Evolutionary conservation across 1,139 yeast species (phyloP).

Genomic region (Taphrina wiesneri): DNA sequence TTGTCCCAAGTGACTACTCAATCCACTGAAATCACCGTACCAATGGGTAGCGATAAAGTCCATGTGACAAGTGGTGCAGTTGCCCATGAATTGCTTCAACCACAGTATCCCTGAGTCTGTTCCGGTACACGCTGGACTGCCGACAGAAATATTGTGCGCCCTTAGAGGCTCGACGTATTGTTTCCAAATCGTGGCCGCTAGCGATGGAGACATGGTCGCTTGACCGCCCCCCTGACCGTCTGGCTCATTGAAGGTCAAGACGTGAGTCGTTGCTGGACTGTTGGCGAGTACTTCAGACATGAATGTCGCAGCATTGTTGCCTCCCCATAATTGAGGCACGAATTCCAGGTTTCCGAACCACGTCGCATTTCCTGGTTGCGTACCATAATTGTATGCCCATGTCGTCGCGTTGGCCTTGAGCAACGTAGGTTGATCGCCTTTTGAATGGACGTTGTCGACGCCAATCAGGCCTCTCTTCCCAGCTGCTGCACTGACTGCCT

Average conservation of each 20-base stretch:
- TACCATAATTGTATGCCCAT: slow-evolving; percentile 31
- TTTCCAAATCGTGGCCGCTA: slow-evolving; percentile 29
- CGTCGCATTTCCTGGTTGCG: slow-evolving; percentile 17
- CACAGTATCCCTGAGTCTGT: slow-evolving; percentile 27
- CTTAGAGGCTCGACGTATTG: slow-evolving; percentile 23
- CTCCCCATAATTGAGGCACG: slow-evolving; percentile 32
- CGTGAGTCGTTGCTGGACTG: slow-evolving; percentile 6
- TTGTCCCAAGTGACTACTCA: slow-evolving; percentile 21
- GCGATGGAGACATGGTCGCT: slow-evolving; percentile 19
- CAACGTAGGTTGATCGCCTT: slow-evolving; percentile 17
- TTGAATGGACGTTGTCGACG: slow-evolving; percentile 15
- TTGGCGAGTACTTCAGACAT: slow-evolving; percentile 8
- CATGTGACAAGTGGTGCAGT: slow-evolving; percentile 26
- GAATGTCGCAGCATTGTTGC: slow-evolving; percentile 14
- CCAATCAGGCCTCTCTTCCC: slow-evolving; percentile 30
- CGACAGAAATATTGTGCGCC: slow-evolving; percentile 25
- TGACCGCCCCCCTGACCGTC: slow-evolving; percentile 23
- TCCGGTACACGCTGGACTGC: slow-evolving; percentile 32
- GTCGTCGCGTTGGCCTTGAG: slow-evolving; percentile 19
- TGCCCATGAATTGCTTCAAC: slow-evolving; percentile 27
- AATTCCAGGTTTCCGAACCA: slow-evolving; percentile 18
- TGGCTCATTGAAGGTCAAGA: slow-evolving; percentile 31
- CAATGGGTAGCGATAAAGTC: slow-evolving; percentile 32
- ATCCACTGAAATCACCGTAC: slow-evolving; percentile 26
- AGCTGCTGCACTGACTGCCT: neutral